Conservation (phyloP, 805 yeast species). For the Candida insectalens region DNA sequence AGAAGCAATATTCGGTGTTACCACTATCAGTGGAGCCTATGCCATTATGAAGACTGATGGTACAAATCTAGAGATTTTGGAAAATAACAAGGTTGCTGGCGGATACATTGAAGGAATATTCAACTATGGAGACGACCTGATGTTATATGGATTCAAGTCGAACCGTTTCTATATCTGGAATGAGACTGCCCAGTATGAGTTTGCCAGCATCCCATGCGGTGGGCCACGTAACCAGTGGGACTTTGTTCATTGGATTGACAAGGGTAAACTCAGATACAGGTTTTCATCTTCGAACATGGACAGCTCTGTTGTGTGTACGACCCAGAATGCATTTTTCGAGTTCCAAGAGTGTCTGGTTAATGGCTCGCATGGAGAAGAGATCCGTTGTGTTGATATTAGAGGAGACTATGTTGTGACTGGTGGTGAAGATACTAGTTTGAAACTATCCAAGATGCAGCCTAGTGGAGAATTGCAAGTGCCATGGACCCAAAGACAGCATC, state of each 20-base stretch:
- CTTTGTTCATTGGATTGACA: slow-evolving; percentile 21
- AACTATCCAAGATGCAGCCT: slow-evolving; percentile 34
- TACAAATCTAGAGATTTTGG: slow-evolving; percentile 6
- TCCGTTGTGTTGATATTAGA: slow-evolving; percentile 62
- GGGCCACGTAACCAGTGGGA: slow-evolving; percentile 89
- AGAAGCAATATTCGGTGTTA: slow-evolving; percentile 28
- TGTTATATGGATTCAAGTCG: slow-evolving; percentile 77
- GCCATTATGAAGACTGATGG: slow-evolving; percentile 26
- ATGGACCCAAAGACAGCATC: slow-evolving; percentile 70
- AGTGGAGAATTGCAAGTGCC: slow-evolving; percentile 36
- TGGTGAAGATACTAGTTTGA: slow-evolving; percentile 80
- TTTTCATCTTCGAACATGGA: no score
- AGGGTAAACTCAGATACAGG: slow-evolving; percentile 23
- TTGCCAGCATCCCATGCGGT: slow-evolving; percentile 69
- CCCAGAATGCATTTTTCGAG: slow-evolving; percentile 15
- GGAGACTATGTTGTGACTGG: slow-evolving; percentile 55
- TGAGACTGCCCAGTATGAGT: slow-evolving; percentile 65
- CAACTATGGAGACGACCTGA: slow-evolving; percentile 34
- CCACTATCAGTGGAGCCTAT: slow-evolving; percentile 63
- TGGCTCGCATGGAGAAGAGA: slow-evolving; percentile 90
- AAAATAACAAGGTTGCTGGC: slow-evolving; percentile 51
- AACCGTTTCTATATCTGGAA: slow-evolving; percentile 73
- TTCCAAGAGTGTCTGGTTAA: slow-evolving; percentile 27
- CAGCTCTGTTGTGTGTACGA: no score
- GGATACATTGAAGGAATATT: slow-evolving; percentile 79